A percentile compares a stretch with the other conserved stretches of the same genome.
These are phyloP conservation scores for Botryosphaeria agaves DNA, from an alignment of 2,329 filamentous ascomycete species.

Conservation along the genomic window DNA sequence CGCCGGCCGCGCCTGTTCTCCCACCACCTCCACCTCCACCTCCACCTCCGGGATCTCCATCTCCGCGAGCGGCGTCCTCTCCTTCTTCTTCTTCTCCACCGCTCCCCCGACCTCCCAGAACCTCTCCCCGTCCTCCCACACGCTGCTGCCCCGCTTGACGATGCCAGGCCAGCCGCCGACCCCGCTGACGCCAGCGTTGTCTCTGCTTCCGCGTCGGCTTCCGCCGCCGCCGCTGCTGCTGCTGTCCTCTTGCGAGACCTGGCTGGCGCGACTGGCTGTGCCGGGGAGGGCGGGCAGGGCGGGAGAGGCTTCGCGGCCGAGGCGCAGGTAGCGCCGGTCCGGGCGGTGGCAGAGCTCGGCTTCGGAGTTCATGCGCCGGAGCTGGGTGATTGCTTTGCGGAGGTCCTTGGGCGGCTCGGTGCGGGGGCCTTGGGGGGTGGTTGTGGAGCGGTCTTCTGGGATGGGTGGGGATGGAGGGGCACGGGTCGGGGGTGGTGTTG, in stretches of 20 bases:
- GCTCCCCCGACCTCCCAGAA: slow-evolving; percentile 7
- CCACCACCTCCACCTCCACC: slow-evolving; percentile 4
- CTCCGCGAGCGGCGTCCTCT: too few species aligned
- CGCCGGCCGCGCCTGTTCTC: slow-evolving; percentile 1
- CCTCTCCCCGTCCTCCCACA: slow-evolving; percentile 17
- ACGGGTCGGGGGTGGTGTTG: background rate
- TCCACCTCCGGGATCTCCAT: too few species aligned
- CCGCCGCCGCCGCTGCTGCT: background rate
- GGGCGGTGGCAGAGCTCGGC: slow-evolving; percentile 12
- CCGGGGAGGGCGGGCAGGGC: slow-evolving; percentile 8
- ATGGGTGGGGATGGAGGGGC: too few species aligned
- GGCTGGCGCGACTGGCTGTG: too few species aligned
- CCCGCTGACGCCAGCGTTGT: slow-evolving; percentile 5
- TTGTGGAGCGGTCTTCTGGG: slow-evolving; percentile 1
- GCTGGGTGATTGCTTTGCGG: slow-evolving; percentile 19
- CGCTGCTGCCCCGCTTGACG: slow-evolving; percentile 10
- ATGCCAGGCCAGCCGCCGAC: too few species aligned
- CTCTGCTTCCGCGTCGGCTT: slow-evolving; percentile 3
- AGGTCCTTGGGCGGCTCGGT: slow-evolving; percentile 17
- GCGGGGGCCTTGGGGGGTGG: slow-evolving; percentile 13
- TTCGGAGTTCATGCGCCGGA: slow-evolving; percentile 27
- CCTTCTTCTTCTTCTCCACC: background rate
- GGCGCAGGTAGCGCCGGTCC: slow-evolving; percentile 19
- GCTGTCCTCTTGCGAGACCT: too few species aligned
- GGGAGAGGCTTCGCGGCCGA: slow-evolving; percentile 21